phyloP scores from a whole-genome alignment of 495 filamentous ascomycete species.

The Oidiodendron maius region DNA sequence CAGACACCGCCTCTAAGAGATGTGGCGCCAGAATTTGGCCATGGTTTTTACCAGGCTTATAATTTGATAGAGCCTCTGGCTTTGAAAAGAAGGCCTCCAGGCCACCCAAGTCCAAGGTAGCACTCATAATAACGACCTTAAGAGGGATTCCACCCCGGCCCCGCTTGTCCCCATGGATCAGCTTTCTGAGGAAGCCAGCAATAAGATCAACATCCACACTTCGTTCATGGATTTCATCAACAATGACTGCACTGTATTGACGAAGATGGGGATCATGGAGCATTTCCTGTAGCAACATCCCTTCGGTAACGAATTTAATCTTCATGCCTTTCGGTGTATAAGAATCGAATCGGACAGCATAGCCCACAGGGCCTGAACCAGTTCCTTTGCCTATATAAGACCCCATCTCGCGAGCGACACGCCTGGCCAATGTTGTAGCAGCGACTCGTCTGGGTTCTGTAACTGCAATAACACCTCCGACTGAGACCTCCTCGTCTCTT shows the following conservation, averaged over 20 bases:
- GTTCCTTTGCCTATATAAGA: slow-evolving; percentile 60
- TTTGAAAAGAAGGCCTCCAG: slow-evolving; percentile 55
- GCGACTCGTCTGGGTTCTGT: slow-evolving; percentile 93
- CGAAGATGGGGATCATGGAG: slow-evolving; percentile 75
- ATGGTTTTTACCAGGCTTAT: slow-evolving; percentile 19
- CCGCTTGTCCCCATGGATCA: slow-evolving; percentile 51
- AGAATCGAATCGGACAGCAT: slow-evolving; percentile 90
- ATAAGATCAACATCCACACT: slow-evolving; percentile 94
- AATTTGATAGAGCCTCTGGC: slow-evolving; percentile 5
- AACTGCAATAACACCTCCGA: slow-evolving; percentile 88
- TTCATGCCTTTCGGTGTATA: slow-evolving; percentile 61
- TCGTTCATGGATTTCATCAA: slow-evolving; percentile 96
- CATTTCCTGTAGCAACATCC: slow-evolving; percentile 94
- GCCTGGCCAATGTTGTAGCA: slow-evolving; percentile 82
- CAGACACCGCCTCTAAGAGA: background rate
- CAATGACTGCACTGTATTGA: slow-evolving; percentile 82
- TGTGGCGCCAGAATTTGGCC: slow-evolving; percentile 13
- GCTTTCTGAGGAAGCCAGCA: slow-evolving; percentile 76
- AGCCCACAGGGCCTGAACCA: slow-evolving; percentile 76
- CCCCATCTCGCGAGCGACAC: slow-evolving; percentile 88
- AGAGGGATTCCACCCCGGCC: slow-evolving; percentile 66
- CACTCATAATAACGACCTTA: slow-evolving; percentile 95
- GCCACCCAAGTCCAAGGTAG: slow-evolving; percentile 80
- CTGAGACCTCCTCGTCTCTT: slow-evolving; percentile 38
- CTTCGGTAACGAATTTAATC: slow-evolving; percentile 94